Conservation (phyloP, 2,329 filamentous ascomycete genomes). For the Xylaria sp. region DNA sequence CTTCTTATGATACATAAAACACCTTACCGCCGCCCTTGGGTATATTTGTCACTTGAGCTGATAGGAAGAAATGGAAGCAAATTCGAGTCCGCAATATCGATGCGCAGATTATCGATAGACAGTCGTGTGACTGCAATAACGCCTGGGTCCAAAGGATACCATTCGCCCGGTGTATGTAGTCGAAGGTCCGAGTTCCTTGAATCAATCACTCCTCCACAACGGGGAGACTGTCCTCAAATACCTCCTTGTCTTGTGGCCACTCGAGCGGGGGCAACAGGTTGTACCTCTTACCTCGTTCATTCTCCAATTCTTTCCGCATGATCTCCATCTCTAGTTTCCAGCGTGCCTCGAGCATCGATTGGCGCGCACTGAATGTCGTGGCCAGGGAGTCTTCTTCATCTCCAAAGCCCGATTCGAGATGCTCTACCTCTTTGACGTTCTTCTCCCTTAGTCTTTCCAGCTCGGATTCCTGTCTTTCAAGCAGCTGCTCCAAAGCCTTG, state of each 20-base stretch:
- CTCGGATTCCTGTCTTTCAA: conserved; percentile 64
- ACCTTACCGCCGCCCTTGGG: conserved; percentile 21
- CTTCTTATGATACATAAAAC: conserved; percentile 30
- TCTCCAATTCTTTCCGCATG: conserved; percentile 63
- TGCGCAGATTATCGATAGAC: conserved; percentile 14
- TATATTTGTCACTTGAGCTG: conserved; percentile 28
- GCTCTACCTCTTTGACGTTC: conserved; percentile 59
- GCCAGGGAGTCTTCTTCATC: conserved; percentile 62
- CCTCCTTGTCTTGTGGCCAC: conserved; percentile 53
- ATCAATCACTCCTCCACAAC: conserved; percentile 37
- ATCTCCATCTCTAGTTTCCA: conserved; percentile 66
- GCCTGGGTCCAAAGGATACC: neutral
- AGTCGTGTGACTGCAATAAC: neutral
- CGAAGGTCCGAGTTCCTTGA: neutral
- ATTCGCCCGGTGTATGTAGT: neutral
- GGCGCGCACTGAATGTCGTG: conserved; percentile 57
- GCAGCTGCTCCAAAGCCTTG: conserved; percentile 68
- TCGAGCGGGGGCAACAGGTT: conserved; percentile 52
- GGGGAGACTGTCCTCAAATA: conserved; percentile 39
- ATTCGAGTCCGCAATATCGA: conserved; percentile 18
- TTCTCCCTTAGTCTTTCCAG: conserved; percentile 57
- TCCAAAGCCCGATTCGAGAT: conserved; percentile 57
- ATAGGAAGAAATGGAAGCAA: conserved; percentile 28
- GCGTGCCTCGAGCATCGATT: conserved; percentile 56
- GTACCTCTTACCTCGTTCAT: conserved; percentile 55